Evolutionary conservation across 345 rosid genomes (phyloP), one percentile per base, ranked within the genome.

Genomic region (Bruguiera gymnorhiza): DNA sequence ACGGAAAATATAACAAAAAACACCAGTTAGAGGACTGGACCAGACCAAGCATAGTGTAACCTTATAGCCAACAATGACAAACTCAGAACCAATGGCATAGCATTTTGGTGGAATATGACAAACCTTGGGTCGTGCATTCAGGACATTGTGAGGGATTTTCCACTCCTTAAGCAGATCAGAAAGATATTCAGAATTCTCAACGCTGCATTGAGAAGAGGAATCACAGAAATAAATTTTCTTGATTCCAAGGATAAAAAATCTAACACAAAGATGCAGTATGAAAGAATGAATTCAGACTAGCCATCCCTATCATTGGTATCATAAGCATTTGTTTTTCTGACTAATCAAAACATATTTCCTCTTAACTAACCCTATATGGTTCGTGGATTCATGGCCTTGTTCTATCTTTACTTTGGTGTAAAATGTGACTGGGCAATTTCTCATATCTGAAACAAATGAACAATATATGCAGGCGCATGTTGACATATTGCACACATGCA

Each of bases 71-170:
- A 56, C 24, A 24, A 60, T 19, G 10, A 66, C 55, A 74, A 68
- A 62, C 34, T 37, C 3, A 60, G 56, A 21, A 39, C 56, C 31
- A 63, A 32, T 30, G 39, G n/a, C 46, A 53, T 59, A 23, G 19
- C 50, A 65, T 34, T 53, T 18, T 16, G 56, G 30, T 58, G 20
- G 70, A 68, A 75, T 52, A 43, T 61, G 24, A 71, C 70, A 69
- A 51, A 93, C 98, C 98, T 89, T 93, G 55, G 98, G 97, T 66
- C 98, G 83, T 65, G 98, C 98, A 85, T 93, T 93, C 72, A 93
- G 74, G 77, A 93, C 96, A 82, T 86, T 93, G 82, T 93, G 98
- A 59, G 97, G 98, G 61, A 93, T 83, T 67, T 81, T 84, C 87
- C 81, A 78, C 70, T 89, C 89, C 82, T 78, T 89, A 62, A 93